Conservation (phyloP, 2,329 filamentous ascomycete genomes). For the Trichoderma oligosporum region DNA sequence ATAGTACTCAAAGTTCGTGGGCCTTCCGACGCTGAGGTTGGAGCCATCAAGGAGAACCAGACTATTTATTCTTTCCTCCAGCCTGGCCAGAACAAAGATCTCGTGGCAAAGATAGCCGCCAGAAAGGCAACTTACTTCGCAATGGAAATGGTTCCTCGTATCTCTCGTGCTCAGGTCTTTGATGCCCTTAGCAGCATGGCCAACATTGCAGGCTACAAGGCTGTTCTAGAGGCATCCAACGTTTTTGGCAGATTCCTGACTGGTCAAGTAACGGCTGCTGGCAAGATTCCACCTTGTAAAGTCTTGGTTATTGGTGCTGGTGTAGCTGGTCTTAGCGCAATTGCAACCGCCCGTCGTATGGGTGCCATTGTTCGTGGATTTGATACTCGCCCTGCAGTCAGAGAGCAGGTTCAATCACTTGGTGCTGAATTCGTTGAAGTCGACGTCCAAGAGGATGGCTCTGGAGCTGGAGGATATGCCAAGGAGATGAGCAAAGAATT, state of each 20-base stretch:
- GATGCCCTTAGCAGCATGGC: constrained; percentile 90
- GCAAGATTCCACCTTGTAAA: constrained; percentile 86
- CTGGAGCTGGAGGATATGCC: constrained; percentile 80
- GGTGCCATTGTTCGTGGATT: constrained; percentile 88
- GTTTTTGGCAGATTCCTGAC: constrained; percentile 85
- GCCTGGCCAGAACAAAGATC: constrained; percentile 70
- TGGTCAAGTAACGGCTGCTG: constrained; percentile 84
- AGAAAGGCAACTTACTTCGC: constrained; percentile 74
- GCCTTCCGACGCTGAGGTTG: constrained; percentile 66
- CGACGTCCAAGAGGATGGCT: constrained; percentile 77
- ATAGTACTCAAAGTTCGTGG: constrained; percentile 82
- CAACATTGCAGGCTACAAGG: constrained; percentile 91
- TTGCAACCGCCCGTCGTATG: constrained; percentile 79
- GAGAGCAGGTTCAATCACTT: constrained; percentile 85
- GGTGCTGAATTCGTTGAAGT: constrained; percentile 90
- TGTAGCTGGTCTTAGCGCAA: constrained; percentile 83
- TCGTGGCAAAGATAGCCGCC: constrained; percentile 69
- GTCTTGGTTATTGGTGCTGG: constrained; percentile 87
- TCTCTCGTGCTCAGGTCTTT: constrained; percentile 83
- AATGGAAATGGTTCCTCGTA: constrained; percentile 90
- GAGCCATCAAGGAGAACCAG: constrained; percentile 62
- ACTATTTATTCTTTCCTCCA: constrained; percentile 82
- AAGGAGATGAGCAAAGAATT: constrained; percentile 96
- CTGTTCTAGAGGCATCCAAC: constrained; percentile 84
- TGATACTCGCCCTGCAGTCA: constrained; percentile 81